Evolutionary conservation across 768 basidiomycete genomes (phyloP).

Genomic region (Chalciporus chontae): DNA sequence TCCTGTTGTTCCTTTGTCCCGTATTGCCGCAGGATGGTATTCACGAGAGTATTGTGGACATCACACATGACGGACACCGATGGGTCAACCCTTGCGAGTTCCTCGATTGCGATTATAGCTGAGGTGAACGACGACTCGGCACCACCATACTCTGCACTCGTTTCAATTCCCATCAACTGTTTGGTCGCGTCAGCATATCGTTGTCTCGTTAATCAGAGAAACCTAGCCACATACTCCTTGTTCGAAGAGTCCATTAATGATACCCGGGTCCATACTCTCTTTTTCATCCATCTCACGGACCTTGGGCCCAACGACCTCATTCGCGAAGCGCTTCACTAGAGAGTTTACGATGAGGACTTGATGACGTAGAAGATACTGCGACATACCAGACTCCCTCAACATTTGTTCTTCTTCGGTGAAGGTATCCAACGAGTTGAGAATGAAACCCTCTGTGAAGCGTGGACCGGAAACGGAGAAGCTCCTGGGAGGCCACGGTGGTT

Average conservation of each 20-base stretch:
- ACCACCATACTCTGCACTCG: slow-evolving; percentile 76
- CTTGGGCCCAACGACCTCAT: slow-evolving; percentile 85
- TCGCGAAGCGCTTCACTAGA: slow-evolving; percentile 84
- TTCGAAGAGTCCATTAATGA: slow-evolving; percentile 89
- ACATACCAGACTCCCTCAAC: slow-evolving; percentile 84
- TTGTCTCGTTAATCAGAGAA: not conserved
- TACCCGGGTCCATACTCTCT: slow-evolving; percentile 84
- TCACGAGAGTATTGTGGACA: slow-evolving; percentile 98
- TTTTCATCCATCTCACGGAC: slow-evolving; percentile 98
- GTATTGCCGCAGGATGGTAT: slow-evolving; percentile 88
- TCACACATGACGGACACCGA: slow-evolving; percentile 96
- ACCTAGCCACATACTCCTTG: slow-evolving; percentile 68
- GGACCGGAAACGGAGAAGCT: slow-evolving; percentile 23
- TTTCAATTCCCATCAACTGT: slow-evolving; percentile 98
- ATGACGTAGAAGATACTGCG: not conserved
- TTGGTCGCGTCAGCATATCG: not conserved
- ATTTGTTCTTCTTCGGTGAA: slow-evolving; percentile 95
- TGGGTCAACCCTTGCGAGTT: slow-evolving; percentile 94
- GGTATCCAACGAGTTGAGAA: slow-evolving; percentile 62
- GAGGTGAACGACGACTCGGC: slow-evolving; percentile 90
- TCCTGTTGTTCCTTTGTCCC: slow-evolving; percentile 82
- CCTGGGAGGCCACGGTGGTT: slow-evolving; percentile 8
- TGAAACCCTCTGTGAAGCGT: slow-evolving; percentile 25
- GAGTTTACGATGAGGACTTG: not conserved
- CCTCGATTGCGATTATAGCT: slow-evolving; percentile 95